Evolutionary conservation across 148 eudicot species (phyloP), one percentile per base, ranked within the genome.

Genomic region (Rhododendron mucronatum): DNA sequence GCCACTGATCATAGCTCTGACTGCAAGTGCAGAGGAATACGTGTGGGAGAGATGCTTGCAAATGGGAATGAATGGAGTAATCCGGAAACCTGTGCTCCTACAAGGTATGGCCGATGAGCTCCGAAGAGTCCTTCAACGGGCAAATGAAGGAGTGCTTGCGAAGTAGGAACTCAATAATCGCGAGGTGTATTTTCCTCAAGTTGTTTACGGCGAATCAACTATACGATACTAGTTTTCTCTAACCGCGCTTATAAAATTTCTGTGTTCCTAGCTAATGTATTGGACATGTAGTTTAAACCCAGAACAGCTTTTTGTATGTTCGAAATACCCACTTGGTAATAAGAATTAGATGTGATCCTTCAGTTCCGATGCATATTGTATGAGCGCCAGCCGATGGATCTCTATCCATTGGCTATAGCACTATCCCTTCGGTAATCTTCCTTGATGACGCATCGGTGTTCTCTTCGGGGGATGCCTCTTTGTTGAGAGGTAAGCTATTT

Each of bases 21-120:
- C 97, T 1, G 95, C 97, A 3, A 94, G 94, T 78, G 93, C 95
- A 10, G 95, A 94, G 90, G 97, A 94, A 45, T 87, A 91, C 81
- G 85, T 92, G 50, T 91, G 89, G 91, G 95, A 93, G 83, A 92
- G 89, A 80, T 94, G 97, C 91, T 85, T 92, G 35, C 91, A 92
- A 53, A 79, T 79, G 47, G 95, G 95, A 82, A 93, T 94, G 91
- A 93, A 94, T 61, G 97, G 95, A 59, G 85, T 94, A 23, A 93
- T 94, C 77, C 84, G 94, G 69, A 94, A 94, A 85, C 97, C 97
- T 13, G 94, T 93, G n/a, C 91, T 91, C 23, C 88, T 93, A 26
- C 93, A 89, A 78, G 96, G 93, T 59, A 89, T 94, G n/a, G 87
- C 92, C 28, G 95, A 94, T 20, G 97, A 94, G 91, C 93, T 94